Evolutionary conservation across 192 early-diverging fungal species (phyloP).

Genomic region (Phycomyces blakesleeanus): DNA sequence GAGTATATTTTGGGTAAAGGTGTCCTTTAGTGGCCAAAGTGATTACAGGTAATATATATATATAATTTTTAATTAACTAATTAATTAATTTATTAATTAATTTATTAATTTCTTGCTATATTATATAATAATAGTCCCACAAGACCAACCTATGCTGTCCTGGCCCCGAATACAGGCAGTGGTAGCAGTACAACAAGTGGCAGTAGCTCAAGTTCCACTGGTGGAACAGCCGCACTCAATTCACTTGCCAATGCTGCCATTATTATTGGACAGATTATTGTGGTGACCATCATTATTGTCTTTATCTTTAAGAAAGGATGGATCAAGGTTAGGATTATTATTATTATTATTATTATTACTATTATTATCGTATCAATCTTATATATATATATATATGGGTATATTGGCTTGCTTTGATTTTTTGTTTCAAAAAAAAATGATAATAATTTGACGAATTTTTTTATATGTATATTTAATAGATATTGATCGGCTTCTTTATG

Average conservation of each 20-base stretch:
- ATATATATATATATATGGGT: too few relatives aligned
- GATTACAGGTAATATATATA: constrained; percentile 38
- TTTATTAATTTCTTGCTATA: too few relatives aligned
- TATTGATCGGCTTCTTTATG: constrained; percentile 72
- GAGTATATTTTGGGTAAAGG: constrained; percentile 82
- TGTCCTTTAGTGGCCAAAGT: constrained; percentile 53
- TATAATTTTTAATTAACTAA: too few relatives aligned
- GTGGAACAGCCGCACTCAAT: constrained; percentile 22
- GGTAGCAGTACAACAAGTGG: background rate
- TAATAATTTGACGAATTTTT: too few relatives aligned
- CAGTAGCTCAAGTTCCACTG: background rate
- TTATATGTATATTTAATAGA: too few relatives aligned
- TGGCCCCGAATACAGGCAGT: background rate
- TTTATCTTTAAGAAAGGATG: constrained; percentile 70
- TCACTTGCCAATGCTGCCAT: constrained; percentile 58
- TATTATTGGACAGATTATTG: constrained; percentile 75
- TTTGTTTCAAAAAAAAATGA: too few relatives aligned
- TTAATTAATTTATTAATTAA: background rate
- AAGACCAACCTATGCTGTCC: constrained; percentile 13
- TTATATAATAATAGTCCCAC: constrained; percentile 15
- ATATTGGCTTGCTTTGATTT: too few relatives aligned
- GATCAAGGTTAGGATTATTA: constrained; percentile 57
- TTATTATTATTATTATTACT: too few relatives aligned
- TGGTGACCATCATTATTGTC: constrained; percentile 74
- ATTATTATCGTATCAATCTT: too few relatives aligned